These are phyloP conservation scores for Fagopyrum esculentum DNA, from an alignment of 148 eudicot genomes.

Conservation along the genomic window DNA sequence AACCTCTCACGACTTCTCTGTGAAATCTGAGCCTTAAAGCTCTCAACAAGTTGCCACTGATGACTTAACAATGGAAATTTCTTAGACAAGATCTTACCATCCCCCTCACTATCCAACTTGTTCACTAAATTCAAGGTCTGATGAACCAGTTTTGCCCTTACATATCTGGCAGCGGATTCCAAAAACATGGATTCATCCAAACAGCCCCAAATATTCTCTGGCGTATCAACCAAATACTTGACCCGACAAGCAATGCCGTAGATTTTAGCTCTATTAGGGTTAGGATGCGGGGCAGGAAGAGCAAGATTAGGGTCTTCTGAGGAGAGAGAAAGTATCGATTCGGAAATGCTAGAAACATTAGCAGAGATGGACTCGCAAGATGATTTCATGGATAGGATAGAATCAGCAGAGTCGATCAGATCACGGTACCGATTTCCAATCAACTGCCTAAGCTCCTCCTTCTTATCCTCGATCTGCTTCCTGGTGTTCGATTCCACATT, in stretches of 20 bases:
- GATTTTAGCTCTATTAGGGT: slow-evolving; percentile 37
- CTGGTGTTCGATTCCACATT: slow-evolving; percentile 52
- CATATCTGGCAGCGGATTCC: slow-evolving; percentile 65
- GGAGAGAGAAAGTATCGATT: slow-evolving; percentile 34
- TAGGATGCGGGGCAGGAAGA: slow-evolving; percentile 18
- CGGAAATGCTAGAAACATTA: slow-evolving; percentile 40
- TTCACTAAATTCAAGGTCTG: slow-evolving; percentile 35
- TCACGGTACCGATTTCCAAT: slow-evolving; percentile 84
- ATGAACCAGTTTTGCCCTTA: slow-evolving; percentile 73
- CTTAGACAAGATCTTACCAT: slow-evolving; percentile 40
- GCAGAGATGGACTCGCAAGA: slow-evolving; percentile 65
- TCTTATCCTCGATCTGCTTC: slow-evolving; percentile 75
- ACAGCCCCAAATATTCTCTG: slow-evolving; percentile 95
- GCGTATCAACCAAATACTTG: slow-evolving; percentile 94
- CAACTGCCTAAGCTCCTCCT: slow-evolving; percentile 83
- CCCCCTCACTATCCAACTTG: slow-evolving; percentile 33
- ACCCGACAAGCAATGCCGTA: slow-evolving; percentile 83
- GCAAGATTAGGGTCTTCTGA: slow-evolving; percentile 20
- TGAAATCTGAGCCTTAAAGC: slow-evolving; percentile 85
- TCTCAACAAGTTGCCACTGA: slow-evolving; percentile 97
- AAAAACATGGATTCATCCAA: slow-evolving; percentile 85
- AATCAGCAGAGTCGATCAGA: slow-evolving; percentile 89
- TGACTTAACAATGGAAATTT: slow-evolving; percentile 79
- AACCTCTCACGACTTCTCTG: slow-evolving; percentile 84
- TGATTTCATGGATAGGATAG: slow-evolving; percentile 71